Conservation (phyloP, 2,329 filamentous ascomycete genomes). For the Ophiostoma fasciatum region DNA sequence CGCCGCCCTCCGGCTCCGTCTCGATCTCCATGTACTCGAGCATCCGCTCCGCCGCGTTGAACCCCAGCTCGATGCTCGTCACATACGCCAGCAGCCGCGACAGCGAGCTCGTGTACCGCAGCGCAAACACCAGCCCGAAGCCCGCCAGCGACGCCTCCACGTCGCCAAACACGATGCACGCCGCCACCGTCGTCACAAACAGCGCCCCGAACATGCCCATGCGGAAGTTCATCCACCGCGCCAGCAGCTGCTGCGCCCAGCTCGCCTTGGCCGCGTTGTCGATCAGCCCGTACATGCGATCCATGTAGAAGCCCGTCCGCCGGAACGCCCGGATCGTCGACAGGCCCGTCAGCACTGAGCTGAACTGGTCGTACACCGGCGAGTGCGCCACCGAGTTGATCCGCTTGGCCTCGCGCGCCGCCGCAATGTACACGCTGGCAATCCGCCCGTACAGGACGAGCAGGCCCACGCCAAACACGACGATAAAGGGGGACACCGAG, state of each 20-base stretch:
- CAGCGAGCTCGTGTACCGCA: constrained; percentile 22
- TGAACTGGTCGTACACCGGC: constrained; percentile 28
- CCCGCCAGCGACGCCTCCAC: constrained; percentile 25
- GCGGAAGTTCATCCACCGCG: constrained; percentile 23
- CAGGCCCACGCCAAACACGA: constrained; percentile 22
- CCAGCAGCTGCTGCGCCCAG: constrained; percentile 19
- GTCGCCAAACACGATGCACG: constrained; percentile 20
- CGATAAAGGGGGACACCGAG: constrained; percentile 20
- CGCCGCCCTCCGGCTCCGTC: constrained; percentile 21
- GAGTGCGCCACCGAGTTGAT: constrained; percentile 26
- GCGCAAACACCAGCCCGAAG: constrained; percentile 25
- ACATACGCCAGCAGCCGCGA: constrained; percentile 21
- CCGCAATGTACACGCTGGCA: constrained; percentile 21
- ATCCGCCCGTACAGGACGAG: constrained; percentile 20
- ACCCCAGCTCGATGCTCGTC: constrained; percentile 24
- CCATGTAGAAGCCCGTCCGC: constrained; percentile 21
- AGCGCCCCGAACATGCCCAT: constrained; percentile 24
- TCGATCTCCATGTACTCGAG: constrained; percentile 27
- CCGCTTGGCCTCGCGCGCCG: constrained; percentile 25
- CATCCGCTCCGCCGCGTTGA: constrained; percentile 28
- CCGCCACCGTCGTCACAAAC: constrained; percentile 23
- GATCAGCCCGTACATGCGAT: constrained; percentile 20
- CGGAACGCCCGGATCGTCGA: constrained; percentile 27
- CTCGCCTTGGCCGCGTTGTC: constrained; percentile 19
- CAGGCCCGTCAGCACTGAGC: constrained; percentile 24